These are phyloP conservation scores for Solanum neorickii DNA, from an alignment of 257 asterid genomes.

Conservation along the genomic window DNA sequence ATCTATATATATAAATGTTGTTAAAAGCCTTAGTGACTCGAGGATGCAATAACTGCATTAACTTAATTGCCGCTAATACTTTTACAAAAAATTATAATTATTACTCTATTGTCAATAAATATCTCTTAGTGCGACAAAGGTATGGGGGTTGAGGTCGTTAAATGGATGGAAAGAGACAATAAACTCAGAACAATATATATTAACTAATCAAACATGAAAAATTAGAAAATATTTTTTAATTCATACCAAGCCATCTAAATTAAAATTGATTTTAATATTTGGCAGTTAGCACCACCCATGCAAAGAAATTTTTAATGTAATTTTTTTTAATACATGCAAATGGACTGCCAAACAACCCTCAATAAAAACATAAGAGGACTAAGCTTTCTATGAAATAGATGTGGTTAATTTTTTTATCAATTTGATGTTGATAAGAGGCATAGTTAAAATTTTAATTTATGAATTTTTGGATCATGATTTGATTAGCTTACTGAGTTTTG, in stretches of 20 bases:
- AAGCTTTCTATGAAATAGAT: background rate
- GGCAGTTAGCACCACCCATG: background rate
- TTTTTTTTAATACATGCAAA: background rate
- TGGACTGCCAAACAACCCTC: background rate
- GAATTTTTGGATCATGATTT: background rate
- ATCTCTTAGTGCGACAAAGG: background rate
- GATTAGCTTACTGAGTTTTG: background rate
- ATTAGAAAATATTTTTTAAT: background rate
- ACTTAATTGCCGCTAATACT: background rate
- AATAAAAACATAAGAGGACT: background rate
- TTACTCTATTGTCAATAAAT: too few species aligned
- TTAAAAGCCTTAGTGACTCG: background rate
- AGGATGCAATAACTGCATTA: background rate
- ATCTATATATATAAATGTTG: background rate
- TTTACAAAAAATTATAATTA: fast-evolving
- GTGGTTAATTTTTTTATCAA: background rate
- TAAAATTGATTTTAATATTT: background rate
- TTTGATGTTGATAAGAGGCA: background rate
- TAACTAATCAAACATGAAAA: too few species aligned
- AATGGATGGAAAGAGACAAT: too few species aligned
- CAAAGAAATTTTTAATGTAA: background rate
- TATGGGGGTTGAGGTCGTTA: background rate
- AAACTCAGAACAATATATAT: background rate
- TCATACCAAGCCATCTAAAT: background rate
- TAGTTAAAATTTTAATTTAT: background rate